A percentile compares a stretch with the other conserved stretches of the same genome.
These are phyloP conservation scores for Rehmannia glutinosa DNA, from an alignment of 257 asterid genomes.

Conservation along the genomic window DNA sequence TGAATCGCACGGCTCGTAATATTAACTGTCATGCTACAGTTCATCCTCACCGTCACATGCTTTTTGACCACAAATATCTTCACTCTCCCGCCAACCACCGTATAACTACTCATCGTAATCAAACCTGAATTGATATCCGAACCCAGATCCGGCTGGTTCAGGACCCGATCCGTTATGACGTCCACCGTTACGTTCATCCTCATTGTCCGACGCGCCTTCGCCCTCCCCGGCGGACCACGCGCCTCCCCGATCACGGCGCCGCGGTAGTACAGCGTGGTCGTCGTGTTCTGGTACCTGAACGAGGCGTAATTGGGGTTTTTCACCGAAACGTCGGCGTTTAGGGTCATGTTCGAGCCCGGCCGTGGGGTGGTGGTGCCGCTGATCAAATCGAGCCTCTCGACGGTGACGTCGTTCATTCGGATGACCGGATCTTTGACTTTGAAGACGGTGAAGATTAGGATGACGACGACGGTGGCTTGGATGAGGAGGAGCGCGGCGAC, in stretches of 20 bases:
- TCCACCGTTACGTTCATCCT: constrained; percentile 74
- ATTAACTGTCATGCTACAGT: constrained; percentile 54
- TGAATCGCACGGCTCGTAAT: constrained; percentile 45
- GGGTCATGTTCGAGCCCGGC: constrained; percentile 59
- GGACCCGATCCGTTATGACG: constrained; percentile 46
- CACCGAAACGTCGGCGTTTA: constrained; percentile 71
- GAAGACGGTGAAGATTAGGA: constrained; percentile 71
- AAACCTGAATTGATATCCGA: constrained; percentile 44
- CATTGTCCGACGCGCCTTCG: constrained; percentile 65
- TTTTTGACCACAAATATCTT: constrained; percentile 40
- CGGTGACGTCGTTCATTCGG: constrained; percentile 42
- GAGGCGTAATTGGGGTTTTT: constrained; percentile 73
- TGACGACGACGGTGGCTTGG: constrained; percentile 34
- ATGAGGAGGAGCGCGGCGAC: constrained; percentile 39
- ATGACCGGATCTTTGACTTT: constrained; percentile 54
- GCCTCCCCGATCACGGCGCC: constrained; percentile 68
- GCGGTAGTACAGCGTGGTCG: constrained; percentile 52
- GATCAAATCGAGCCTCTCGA: constrained; percentile 31
- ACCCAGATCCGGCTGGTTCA: constrained; percentile 37
- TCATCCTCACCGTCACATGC: constrained; percentile 70
- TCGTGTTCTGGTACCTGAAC: constrained; percentile 61
- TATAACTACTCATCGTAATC: constrained; percentile 47
- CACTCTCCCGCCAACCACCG: constrained; percentile 65
- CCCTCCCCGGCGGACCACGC: constrained; percentile 65
- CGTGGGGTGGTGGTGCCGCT: constrained; percentile 39